Conservation (phyloP, 1,139 yeast species). For the Martiniozyma asiatica region DNA sequence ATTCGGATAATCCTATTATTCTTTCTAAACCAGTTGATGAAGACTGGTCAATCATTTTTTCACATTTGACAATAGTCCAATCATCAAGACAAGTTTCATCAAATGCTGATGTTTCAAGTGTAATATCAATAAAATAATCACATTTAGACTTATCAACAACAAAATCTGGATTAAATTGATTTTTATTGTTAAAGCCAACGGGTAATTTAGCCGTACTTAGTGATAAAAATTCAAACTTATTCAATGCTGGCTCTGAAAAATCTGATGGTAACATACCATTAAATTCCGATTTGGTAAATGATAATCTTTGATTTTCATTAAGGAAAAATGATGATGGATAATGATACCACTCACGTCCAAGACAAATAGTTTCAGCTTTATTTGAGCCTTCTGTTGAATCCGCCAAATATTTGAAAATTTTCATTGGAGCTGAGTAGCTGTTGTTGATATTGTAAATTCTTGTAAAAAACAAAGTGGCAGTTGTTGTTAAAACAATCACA, state of each 20-base stretch:
- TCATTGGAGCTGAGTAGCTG: conserved; percentile 53
- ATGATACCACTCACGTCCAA: conserved; percentile 93
- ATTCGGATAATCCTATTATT: conserved; percentile 4
- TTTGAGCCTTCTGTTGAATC: too few relatives aligned
- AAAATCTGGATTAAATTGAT: conserved; percentile 45
- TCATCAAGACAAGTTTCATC: conserved; percentile 24
- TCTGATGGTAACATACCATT: conserved; percentile 85
- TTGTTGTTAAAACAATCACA: neutral
- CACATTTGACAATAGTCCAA: conserved; percentile 36
- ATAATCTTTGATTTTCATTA: conserved; percentile 40
- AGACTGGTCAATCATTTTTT: conserved; percentile 36
- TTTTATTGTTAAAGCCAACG: conserved; percentile 71
- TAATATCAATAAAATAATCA: conserved; percentile 49
- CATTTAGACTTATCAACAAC: conserved; percentile 35
- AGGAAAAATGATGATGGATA: conserved; percentile 81
- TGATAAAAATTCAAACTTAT: conserved; percentile 13
- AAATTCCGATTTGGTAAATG: conserved; percentile 67
- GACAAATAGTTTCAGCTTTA: conserved; percentile 45
- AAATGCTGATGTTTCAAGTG: conserved; percentile 24
- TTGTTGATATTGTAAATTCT: conserved; percentile 36
- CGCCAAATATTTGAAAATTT: conserved; percentile 27
- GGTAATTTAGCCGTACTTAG: too few relatives aligned
- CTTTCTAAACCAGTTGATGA: conserved; percentile 31
- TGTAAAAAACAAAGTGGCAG: conserved; percentile 5
- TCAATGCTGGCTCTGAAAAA: conserved; percentile 37